Evolutionary conservation across 352 stramenopile species (phyloP), one percentile per base, ranked within the genome.

Genomic region (Globisporangium solare): DNA sequence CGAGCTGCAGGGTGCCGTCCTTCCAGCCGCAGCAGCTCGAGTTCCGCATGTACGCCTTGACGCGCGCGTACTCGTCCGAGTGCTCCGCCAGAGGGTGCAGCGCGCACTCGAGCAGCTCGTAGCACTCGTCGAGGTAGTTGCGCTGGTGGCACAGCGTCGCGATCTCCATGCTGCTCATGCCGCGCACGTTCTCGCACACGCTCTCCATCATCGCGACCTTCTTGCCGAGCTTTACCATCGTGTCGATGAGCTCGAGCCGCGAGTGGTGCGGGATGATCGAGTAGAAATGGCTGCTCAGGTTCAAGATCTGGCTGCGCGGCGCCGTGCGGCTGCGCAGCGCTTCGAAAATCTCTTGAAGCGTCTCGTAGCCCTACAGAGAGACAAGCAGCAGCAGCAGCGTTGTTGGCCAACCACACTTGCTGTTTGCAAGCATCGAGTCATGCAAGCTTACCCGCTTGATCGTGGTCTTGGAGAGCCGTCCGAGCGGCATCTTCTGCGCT

Each of bases 11-110:
- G 43, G 66, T 70, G 22, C 81, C 70, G 39, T 82, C 68, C 49
- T 80, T 83, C 39, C 69, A 70, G 41, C 74, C 70, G 42, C 79
- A 89, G 66, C 79, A 89, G 61, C 74, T 85, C 27, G 79, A 87
- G 55, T 87, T 87, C 51, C 71, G 76, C 43, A 89, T 70, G 56
- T 89, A 89, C 53, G 76, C 73, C 58, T 86, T 66, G 61, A 89
- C 79, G 45, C 79, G 68, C 32, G 67, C 67, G 61, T 71, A 86
- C 65, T 86, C 79, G 13, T 64, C 61, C 35, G 76, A 68, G 27
- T 64, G 63, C 22, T 68, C 68, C 18, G 63, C 61, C 39, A 89
- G 46, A 27, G 76, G 76, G 13, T 73, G 52, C 46, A 89, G 61
- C 7, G 68, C 58, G 49, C 76, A 88, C 12, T 81, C 68, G 53